Base-by-base conservation (phyloP, 805 yeast species). In the Cyberlindnera maritima region DNA sequence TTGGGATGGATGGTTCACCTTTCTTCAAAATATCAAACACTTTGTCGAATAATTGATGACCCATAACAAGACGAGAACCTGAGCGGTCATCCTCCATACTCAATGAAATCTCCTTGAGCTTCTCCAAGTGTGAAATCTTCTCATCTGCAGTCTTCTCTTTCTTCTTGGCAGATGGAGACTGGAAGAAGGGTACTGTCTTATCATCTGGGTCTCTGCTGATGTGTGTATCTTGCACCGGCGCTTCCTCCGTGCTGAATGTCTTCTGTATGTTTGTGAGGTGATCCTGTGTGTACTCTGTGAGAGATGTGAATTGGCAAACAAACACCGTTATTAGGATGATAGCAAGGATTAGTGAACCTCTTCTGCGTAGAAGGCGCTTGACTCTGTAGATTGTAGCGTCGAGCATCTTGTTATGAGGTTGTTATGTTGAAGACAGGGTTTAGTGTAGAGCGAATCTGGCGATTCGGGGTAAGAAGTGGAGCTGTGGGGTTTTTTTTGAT, bases 1-100 rank as follows among this genome's bases (percentile, higher is more conserved):
- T 63, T 0, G 62, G 59, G 3, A 77, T 64, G 6, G 63, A 54
- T 1, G 88, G 88, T 52, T 65, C 67, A 12, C 75, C 74, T 15
- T 66, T 59, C 41, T 67, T 58, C 44, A 76, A 57, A 3, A 69
- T 63, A 4, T 68, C 61, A 53, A 80, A 76, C 10, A 80, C 68
- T 1, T 57, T 47, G 20, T 67, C 62, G 56, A 72, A 79, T 50
- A 74, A 74, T 18, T 64, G 59, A 52, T 75, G 75, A 6, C 74
- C 74, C 25, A 59, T 44, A 25, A 60, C 59, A 41, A 71, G 48
- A 34, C 65, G 55, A 9, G 67, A 55, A 0, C 69, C 68, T 21
- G 62, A 54, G 34, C 61, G 62, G 44, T 68, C 73, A 17, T 59
- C 57, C 11, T 56, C 62, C 34, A 61, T 48, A 17, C 59, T 53